Conservation (phyloP, 2,329 filamentous ascomycete genomes). For the Plenodomus lindquistii region DNA sequence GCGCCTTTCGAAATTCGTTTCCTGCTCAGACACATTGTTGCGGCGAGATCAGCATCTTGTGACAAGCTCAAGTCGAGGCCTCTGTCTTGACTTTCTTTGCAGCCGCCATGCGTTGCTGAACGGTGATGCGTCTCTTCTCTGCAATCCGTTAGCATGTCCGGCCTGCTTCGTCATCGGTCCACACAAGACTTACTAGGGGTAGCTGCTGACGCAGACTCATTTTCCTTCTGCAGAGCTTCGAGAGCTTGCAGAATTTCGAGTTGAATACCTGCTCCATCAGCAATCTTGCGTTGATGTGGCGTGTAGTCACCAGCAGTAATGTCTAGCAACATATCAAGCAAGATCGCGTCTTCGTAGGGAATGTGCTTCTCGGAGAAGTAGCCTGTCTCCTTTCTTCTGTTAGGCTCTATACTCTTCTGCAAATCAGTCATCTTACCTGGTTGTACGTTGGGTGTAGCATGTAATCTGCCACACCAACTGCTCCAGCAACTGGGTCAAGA, state of each 20-base stretch:
- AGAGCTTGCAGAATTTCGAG: slow-evolving; percentile 1
- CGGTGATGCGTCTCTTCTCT: not conserved
- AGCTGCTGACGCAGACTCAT: not conserved
- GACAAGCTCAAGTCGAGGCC: not conserved
- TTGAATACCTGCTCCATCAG: slow-evolving; percentile 2
- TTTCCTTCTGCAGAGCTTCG: not conserved
- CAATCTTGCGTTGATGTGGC: not conserved
- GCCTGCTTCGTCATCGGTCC: not conserved
- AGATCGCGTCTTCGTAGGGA: slow-evolving; percentile 6
- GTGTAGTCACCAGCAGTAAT: not conserved
- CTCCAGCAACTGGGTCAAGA: not conserved
- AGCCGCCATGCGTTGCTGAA: not conserved
- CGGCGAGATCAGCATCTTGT: too few relatives aligned
- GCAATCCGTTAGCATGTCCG: not conserved
- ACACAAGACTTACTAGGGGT: not conserved
- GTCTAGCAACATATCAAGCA: slow-evolving; percentile 7
- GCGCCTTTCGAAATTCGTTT: too few relatives aligned
- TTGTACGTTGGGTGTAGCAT: not conserved
- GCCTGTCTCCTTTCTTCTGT: not conserved
- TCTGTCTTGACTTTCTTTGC: not conserved
- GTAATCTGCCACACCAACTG: not conserved
- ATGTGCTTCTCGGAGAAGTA: not conserved
- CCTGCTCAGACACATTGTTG: too few relatives aligned
- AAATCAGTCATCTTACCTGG: not conserved
- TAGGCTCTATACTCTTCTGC: not conserved